A percentile compares a stretch with the other conserved stretches of the same genome.
These are phyloP conservation scores for Fusarium abutilonis DNA, from an alignment of 2,329 filamentous ascomycete genomes.

Conservation along the genomic window DNA sequence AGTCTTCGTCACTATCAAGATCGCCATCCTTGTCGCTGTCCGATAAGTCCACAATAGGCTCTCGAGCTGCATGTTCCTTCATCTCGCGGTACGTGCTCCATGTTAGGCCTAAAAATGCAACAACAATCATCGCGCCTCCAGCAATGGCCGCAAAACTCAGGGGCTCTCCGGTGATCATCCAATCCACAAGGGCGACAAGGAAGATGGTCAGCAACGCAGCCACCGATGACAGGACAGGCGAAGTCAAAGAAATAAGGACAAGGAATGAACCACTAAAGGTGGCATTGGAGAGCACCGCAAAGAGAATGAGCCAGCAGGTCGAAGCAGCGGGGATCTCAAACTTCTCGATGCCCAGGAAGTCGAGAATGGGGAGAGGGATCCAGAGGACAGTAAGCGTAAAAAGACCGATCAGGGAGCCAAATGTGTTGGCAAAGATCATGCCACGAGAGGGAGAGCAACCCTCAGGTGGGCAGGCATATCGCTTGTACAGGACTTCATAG, in stretches of 20 bases:
- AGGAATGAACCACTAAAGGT: slow-evolving; percentile 93
- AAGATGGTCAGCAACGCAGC: slow-evolving; percentile 96
- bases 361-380: slow-evolving; percentile 88
- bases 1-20: slow-evolving; percentile 48
- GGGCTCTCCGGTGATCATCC: slow-evolving; percentile 81
- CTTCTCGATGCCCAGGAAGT: slow-evolving; percentile 78
- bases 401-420: slow-evolving; percentile 84
- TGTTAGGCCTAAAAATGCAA: slow-evolving; percentile 85
- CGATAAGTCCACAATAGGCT: slow-evolving; percentile 56
- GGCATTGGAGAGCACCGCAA: slow-evolving; percentile 87
- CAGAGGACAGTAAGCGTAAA: slow-evolving; percentile 91
- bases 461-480: slow-evolving; percentile 90
- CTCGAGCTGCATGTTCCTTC: slow-evolving; percentile 79
- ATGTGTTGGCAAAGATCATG: slow-evolving; percentile 94
- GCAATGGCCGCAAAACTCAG: slow-evolving; percentile 78
- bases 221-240: slow-evolving; percentile 90
- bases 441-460: slow-evolving; percentile 85
- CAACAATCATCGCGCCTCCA: slow-evolving; percentile 88
- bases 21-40: slow-evolving; percentile 61
- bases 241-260: slow-evolving; percentile 90
- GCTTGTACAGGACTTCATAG: slow-evolving; percentile 97
- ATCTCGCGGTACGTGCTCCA: slow-evolving; percentile 96
- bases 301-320: slow-evolving; percentile 80
- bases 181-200: slow-evolving; percentile 91
- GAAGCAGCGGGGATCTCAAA: slow-evolving; percentile 84